Evolutionary conservation across 257 asterid genomes (phyloP), one percentile per base, ranked within the genome.

Genomic region (Mitragyna speciosa): DNA sequence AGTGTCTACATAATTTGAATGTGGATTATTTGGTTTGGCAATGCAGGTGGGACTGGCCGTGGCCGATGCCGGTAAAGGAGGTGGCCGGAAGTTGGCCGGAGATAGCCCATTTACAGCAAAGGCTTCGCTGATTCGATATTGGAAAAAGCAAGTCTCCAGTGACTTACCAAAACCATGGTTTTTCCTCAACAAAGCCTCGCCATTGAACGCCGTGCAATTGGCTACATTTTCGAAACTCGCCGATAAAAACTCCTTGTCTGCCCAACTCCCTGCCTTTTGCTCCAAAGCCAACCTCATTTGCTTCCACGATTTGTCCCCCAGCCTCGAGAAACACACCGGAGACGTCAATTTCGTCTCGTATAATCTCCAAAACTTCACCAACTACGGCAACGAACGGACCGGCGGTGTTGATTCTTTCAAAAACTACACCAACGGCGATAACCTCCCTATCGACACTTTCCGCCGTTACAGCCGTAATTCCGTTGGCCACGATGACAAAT

Each of bases 381-480:
- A 90, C 84, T 95, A 92, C 84, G 98, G 96, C 79, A 79, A 87
- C 31, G 76, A 69, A 12, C 83, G 81, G 17, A 68, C 80, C 75
- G 96, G 95, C 4, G 92, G 91, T 14, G 36, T 19, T 0, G 96
- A 95, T 72, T 72, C 85, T 0, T 95, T 95, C 90, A 77, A 78
- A 58, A 82, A 83, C 72, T 95, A 93, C 79, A 83, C 94, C 47
- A 91, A 87, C 5, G 72, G 59, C n/a, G 82, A 81, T 8, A 89
- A 89, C 30, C 28, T 87, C 70, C 74, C 86, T 14, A 48, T 81
- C 70, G 87, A 90, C 78, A 49, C 88, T 7, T 93, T 95, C 91
- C 92, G 94, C 47, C 89, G 95, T 31, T 93, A 93, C 80, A 93
- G 98, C 88, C 96, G 96, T 39, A 90, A 80, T 76, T 86, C 98